phyloP scores from a whole-genome alignment of 108 stramenopile species.

The Asterionellopsis glacialis region DNA sequence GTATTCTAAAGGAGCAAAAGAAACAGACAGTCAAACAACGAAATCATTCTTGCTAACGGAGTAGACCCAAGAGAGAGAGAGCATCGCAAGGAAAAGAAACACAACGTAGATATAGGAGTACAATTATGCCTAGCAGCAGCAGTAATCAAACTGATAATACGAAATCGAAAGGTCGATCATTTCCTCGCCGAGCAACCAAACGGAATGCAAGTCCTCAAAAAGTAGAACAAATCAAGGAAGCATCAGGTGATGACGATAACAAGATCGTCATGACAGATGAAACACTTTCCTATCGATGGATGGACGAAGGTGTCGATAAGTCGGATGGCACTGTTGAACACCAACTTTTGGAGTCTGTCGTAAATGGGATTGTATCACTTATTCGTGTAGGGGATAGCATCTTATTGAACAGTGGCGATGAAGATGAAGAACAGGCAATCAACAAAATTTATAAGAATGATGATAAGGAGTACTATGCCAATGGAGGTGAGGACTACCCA shows the following conservation, averaged over 20 bases:
- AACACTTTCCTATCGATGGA: constrained; percentile 2
- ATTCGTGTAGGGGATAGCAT: constrained; percentile 51
- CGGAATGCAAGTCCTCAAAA: constrained; percentile 6
- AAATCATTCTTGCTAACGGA: too few relatives aligned
- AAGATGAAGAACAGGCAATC: constrained; percentile 2
- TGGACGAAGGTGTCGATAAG: not conserved
- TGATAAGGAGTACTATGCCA: not conserved
- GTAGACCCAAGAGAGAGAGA: too few relatives aligned
- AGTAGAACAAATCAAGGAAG: constrained; percentile 18
- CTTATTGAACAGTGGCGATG: constrained; percentile 30
- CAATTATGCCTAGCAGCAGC: too few relatives aligned
- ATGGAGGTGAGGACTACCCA: not conserved
- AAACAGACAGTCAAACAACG: too few relatives aligned
- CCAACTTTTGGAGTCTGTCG: constrained; percentile 1
- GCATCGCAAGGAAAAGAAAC: too few relatives aligned
- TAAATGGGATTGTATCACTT: constrained; percentile 18
- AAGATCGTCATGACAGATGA: not conserved
- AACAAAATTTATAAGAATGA: not conserved
- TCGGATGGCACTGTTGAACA: constrained; percentile 2
- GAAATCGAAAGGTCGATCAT: not conserved
- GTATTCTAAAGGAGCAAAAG: too few relatives aligned
- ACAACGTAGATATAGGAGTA: not conserved
- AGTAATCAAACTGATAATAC: too few relatives aligned
- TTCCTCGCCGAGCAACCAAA: constrained; percentile 7
- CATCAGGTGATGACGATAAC: not conserved